Evolutionary conservation across 2,329 filamentous ascomycete species (phyloP), one percentile per base, ranked within the genome.

Genomic region (Drechmeria coniospora): DNA sequence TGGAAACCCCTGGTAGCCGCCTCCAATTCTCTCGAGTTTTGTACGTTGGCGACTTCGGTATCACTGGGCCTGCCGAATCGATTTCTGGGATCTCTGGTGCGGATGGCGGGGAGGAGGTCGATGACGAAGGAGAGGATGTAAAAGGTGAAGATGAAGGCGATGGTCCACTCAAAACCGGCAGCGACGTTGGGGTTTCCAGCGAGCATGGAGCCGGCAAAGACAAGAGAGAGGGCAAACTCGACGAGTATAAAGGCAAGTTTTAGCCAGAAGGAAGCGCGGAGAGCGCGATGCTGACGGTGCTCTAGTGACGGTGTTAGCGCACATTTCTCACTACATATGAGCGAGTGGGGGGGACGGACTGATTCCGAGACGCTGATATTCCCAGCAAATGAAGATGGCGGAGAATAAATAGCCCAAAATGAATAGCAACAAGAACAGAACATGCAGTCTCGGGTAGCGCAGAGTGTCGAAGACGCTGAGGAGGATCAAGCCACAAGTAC

Each of bases 41-140:
- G n/a, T n/a, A n/a, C n/a, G 18, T 17, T 34, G 6, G 27, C 36
- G 25, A 42, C 35, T 24, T 47, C 43, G 28, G 42, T 33, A 15
- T 47, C 39, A n/a, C 28, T 33, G 9, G 39, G 34, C 34, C 52
- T 55, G 4, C 37, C 32, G 15, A 48, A 54, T 20, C 51, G 42
- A 12, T 40, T 31, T 13, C 36, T 32, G 14, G 31, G 43, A 6
- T 32, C 27, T 31, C 65, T 70, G 8, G 73, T 79, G 35, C 67
- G 61, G 3, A 79, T 61, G 8, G 82, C 81, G 0, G 90, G 90
- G 37, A 80, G 65, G 27, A 98, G 71, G 55, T 98, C 87, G 47
- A 94, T 65, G 44, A 78, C 67, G 60, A 92, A 95, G 35, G 78
- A 83, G 36, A 87, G 67, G 35, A 92, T 65, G 56, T 93, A 95